phyloP scores from a whole-genome alignment of 352 stramenopile genomes.

The Globisporangium cystogenes region DNA sequence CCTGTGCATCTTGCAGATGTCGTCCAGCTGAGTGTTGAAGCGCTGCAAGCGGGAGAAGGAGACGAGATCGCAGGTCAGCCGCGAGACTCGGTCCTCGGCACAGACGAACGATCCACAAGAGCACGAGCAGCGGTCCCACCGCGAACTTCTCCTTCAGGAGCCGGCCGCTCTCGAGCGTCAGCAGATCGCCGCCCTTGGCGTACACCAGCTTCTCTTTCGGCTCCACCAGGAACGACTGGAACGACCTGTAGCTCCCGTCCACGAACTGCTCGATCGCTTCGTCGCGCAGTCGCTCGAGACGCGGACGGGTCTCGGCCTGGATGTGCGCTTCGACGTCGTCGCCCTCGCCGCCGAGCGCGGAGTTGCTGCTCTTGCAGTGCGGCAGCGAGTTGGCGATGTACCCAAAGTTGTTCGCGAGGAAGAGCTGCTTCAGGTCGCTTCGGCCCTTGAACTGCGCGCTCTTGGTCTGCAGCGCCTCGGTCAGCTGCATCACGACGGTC shows the following conservation, averaged over 20 bases:
- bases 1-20: slow-evolving; percentile 60
- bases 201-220: slow-evolving; percentile 87
- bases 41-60: slow-evolving; percentile 25
- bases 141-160: slow-evolving; percentile 92
- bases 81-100: no score
- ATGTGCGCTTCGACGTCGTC: slow-evolving; percentile 48
- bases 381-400: slow-evolving; percentile 85
- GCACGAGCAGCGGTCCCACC: slow-evolving; percentile 19
- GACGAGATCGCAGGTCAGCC: no score
- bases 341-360: slow-evolving; percentile 17
- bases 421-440: slow-evolving; percentile 72
- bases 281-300: slow-evolving; percentile 78
- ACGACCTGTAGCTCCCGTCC: slow-evolving; percentile 61
- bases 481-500: slow-evolving; percentile 62
- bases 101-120: no score
- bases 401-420: slow-evolving; percentile 93
- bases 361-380: slow-evolving; percentile 18
- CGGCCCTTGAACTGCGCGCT: slow-evolving; percentile 46
- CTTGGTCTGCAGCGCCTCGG: slow-evolving; percentile 51
- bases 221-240: slow-evolving; percentile 62
- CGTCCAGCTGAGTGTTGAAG: slow-evolving; percentile 70
- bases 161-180: slow-evolving; percentile 88
- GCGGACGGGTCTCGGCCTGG: slow-evolving; percentile 68
- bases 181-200: slow-evolving; percentile 66
- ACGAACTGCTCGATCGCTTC: slow-evolving; percentile 84